Conservation (phyloP, 2,329 filamentous ascomycete genomes). For the Dactylonectria estremocensis region DNA sequence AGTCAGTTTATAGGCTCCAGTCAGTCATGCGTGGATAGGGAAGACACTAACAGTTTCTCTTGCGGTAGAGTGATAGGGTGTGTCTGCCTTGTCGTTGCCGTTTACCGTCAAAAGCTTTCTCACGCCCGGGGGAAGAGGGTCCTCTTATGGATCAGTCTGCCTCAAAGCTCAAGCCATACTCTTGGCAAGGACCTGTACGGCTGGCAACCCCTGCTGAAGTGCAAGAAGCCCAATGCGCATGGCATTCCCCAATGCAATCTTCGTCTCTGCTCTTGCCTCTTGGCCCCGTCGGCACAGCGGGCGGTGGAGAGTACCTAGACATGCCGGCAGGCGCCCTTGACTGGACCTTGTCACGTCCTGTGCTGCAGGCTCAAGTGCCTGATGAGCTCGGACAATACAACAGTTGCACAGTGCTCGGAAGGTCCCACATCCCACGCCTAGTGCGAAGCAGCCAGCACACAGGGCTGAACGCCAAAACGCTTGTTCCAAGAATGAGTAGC, state of each 20-base stretch:
- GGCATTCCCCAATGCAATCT: not conserved
- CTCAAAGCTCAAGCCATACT: not conserved
- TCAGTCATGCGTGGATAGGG: not conserved
- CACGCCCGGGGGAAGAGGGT: conserved; percentile 2
- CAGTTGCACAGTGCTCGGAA: not conserved
- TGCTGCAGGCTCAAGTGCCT: not conserved
- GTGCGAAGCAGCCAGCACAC: conserved; percentile 2
- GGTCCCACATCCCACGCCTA: not conserved
- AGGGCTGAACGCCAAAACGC: conserved; percentile 36
- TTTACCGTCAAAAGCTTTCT: not conserved
- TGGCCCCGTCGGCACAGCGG: not conserved
- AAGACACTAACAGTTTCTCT: conserved; percentile 9
- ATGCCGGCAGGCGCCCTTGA: not conserved
- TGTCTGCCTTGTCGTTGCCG: conserved; percentile 12
- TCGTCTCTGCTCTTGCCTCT: not conserved
- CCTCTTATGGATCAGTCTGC: conserved; percentile 10
- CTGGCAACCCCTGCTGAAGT: not conserved
- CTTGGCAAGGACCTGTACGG: not conserved
- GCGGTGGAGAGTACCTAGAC: not conserved
- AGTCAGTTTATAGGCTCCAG: conserved; percentile 10
- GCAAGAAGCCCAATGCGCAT: not conserved
- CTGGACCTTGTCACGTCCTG: not conserved
- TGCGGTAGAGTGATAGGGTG: not conserved
- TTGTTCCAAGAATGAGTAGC: not conserved
- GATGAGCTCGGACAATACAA: not conserved